Percentiles rank a stretch among this genome's conserved stretches.
Evolutionary conservation across 495 filamentous ascomycete species (phyloP).

Genomic region (Penicillium maclennaniae): DNA sequence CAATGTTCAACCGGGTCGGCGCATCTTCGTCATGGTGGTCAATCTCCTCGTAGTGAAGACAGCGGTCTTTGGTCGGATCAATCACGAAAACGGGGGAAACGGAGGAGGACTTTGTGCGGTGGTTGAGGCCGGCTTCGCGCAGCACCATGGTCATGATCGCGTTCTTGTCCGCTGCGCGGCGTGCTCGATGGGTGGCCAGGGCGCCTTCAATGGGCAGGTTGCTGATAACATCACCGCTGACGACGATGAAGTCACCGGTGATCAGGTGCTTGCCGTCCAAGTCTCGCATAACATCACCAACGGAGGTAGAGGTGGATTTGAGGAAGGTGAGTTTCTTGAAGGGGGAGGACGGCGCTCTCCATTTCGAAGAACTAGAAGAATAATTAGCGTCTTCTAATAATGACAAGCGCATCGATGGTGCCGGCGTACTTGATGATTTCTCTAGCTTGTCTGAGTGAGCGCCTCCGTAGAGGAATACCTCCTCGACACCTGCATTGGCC

Average conservation of each 20-base stretch:
- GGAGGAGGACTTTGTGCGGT: slow-evolving; percentile 69
- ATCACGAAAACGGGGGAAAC: slow-evolving; percentile 81
- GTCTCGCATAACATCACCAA: slow-evolving; percentile 94
- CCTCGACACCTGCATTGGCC: slow-evolving; percentile 85
- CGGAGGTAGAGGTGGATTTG: slow-evolving; percentile 78
- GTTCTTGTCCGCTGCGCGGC: slow-evolving; percentile 81
- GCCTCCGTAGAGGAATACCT: slow-evolving; percentile 88
- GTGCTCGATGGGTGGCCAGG: slow-evolving; percentile 73
- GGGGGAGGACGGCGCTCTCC: slow-evolving; percentile 67
- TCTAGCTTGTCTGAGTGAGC: slow-evolving; percentile 89
- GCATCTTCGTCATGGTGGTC: slow-evolving; percentile 39
- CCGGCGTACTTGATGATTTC: slow-evolving; percentile 60
- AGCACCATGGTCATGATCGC: slow-evolving; percentile 98
- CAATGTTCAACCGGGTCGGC: slow-evolving; percentile 59
- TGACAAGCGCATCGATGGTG: neutral
- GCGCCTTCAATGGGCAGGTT: slow-evolving; percentile 80
- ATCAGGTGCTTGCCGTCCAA: slow-evolving; percentile 84
- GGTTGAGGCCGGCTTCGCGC: slow-evolving; percentile 67
- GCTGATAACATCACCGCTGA: slow-evolving; percentile 91
- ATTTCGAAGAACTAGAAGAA: slow-evolving; percentile 57
- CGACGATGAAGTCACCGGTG: slow-evolving; percentile 83
- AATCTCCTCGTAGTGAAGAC: slow-evolving; percentile 88
- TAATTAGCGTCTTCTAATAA: slow-evolving; percentile 7
- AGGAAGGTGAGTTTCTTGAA: slow-evolving; percentile 82
- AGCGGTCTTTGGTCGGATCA: slow-evolving; percentile 73